Conservation (phyloP, 1,284 basidiomycete genomes). For the Trichosporon coremiiforme region DNA sequence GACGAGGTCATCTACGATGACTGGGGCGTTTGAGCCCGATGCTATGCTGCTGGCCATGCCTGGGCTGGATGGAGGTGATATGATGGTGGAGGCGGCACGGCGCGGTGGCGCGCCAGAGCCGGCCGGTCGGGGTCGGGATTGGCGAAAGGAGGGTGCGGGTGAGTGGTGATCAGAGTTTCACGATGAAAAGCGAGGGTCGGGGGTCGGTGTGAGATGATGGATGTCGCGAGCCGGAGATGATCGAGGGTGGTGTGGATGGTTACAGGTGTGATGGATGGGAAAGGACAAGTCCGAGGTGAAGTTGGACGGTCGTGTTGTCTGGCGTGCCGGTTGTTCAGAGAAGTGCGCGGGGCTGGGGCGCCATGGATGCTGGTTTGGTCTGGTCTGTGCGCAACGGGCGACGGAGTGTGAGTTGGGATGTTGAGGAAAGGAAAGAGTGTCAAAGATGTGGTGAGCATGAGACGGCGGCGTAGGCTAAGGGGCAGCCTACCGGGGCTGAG, state of each 20-base stretch:
- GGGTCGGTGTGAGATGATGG: not conserved
- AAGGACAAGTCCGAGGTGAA: no score
- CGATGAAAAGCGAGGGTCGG: not conserved
- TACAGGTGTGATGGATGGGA: no score
- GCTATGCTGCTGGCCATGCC: constrained; percentile 22
- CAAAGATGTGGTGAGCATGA: no score
- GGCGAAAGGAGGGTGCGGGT: not conserved
- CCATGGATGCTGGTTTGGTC: no score
- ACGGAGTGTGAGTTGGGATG: no score
- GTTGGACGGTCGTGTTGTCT: not conserved
- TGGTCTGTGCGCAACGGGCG: no score
- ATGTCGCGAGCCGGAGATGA: not conserved
- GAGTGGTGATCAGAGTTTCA: not conserved
- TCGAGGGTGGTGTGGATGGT: not conserved
- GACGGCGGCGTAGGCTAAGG: no score
- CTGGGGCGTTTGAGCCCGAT: constrained; percentile 48
- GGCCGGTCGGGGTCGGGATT: not conserved
- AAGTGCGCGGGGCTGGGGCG: not conserved
- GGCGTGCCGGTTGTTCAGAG: not conserved
- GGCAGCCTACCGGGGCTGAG: no score
- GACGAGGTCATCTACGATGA: constrained; percentile 47
- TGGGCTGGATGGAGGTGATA: not conserved
- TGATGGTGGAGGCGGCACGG: constrained; percentile 9
- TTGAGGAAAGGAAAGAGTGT: no score
- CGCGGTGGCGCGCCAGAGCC: constrained; percentile 8